phyloP scores from a whole-genome alignment of 352 stramenopile species.

The Blastocystis sp. region DNA sequence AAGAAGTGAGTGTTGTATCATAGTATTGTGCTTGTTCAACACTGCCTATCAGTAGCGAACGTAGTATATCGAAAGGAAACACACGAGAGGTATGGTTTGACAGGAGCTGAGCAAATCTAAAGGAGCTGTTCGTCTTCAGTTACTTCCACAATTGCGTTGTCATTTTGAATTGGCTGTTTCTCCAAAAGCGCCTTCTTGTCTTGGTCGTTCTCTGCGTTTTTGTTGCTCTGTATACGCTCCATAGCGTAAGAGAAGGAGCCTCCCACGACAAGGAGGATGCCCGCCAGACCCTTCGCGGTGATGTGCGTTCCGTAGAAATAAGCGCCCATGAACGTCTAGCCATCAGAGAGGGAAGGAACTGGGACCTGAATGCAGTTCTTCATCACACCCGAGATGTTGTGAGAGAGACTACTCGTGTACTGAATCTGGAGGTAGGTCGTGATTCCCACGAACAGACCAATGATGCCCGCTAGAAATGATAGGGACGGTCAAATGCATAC shows the following conservation, averaged over 20 bases:
- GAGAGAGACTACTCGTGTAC: constrained; percentile 61
- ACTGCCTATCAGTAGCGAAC: too few species aligned
- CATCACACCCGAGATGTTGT: constrained; percentile 69
- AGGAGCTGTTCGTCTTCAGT: neutral
- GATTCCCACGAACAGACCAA: constrained; percentile 63
- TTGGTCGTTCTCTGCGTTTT: neutral
- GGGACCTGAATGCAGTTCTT: constrained; percentile 66
- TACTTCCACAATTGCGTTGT: neutral
- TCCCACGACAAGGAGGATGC: constrained; percentile 41
- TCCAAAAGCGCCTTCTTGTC: neutral
- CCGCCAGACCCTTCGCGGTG: constrained; percentile 12
- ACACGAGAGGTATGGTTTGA: too few species aligned
- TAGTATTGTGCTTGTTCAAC: too few species aligned
- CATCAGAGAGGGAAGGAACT: neutral
- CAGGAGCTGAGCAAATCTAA: too few species aligned
- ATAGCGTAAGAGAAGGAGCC: constrained; percentile 26
- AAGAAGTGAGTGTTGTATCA: too few species aligned
- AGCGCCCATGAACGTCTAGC: constrained; percentile 45
- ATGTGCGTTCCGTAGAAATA: constrained; percentile 28
- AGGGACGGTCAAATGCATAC: neutral
- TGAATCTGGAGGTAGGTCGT: constrained; percentile 58
- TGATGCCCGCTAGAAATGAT: constrained; percentile 29
- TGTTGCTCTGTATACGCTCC: constrained; percentile 2
- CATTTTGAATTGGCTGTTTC: neutral
- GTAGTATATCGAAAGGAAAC: too few species aligned